Base-by-base conservation (phyloP, 768 basidiomycete genomes). In the Omphalotus guepiniiformis region DNA sequence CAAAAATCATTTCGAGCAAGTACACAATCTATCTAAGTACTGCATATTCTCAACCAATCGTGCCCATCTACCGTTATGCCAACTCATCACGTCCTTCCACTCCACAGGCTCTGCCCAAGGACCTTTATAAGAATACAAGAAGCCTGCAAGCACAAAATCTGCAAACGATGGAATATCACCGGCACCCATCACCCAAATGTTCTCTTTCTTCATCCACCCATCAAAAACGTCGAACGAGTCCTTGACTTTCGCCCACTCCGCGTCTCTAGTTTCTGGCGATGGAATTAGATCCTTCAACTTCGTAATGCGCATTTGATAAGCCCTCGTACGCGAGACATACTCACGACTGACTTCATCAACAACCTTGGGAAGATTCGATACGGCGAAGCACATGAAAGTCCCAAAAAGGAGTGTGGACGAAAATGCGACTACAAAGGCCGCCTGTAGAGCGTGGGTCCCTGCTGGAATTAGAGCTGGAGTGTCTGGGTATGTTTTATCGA, bases 401-500 rank as follows among this genome's bases (percentile, higher is more conserved):
- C n/a, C n/a, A n/a, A n/a, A n/a, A n/a, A n/a, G n/a, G n/a, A 37
- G 32, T 7, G 38, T 47, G n/a, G 36, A 19, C 4, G 16, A 27
- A 39, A 60, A 57, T 2, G 56, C 58, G 6, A 57, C 46, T 0
- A 53, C 38, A 53, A 74, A 74, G 1, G 71, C 70, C 1, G 59
- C 58, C 37, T 76, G 63, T 8, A 79, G 57, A 1, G 67, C 69
- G 25, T 58, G 55, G 0, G 64, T 68, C n/a, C 69, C 70, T 3
- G 42, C n/a, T 0, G 70, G 72, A 50, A 78, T 56, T 18, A 79
- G 55, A 6, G 39, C 52, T 2, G 70, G 71, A 0, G 70, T 64
- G 38, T 65, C 59, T 0, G 79, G 75, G 53, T 79, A 81, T 1
- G 66, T 63, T 2, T 62, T 58, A 43, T 81, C 80, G 48, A 81